phyloP scores from a whole-genome alignment of 2,329 filamentous ascomycete genomes.

The Microdochium bolleyi region DNA sequence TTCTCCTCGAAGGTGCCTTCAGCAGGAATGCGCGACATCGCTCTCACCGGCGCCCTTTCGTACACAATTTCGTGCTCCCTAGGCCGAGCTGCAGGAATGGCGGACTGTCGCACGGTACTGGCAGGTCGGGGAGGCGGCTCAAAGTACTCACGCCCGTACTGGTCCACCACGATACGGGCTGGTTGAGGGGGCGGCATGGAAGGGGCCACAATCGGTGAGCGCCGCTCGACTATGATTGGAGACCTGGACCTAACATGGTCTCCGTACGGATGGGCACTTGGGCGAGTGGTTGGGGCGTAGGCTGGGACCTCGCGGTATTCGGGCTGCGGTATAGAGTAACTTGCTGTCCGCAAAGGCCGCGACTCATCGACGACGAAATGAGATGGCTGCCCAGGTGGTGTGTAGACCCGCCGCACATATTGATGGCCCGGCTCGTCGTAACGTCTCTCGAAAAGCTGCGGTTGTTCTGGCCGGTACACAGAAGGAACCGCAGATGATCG shows the following conservation, averaged over 20 bases:
- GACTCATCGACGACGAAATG: conserved; percentile 28
- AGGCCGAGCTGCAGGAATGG: conserved; percentile 32
- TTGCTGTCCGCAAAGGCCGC: conserved; percentile 28
- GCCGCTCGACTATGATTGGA: conserved; percentile 32
- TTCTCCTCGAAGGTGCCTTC: conserved; percentile 41
- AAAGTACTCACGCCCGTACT: conserved; percentile 72
- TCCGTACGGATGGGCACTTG: conserved; percentile 38
- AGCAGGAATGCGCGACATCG: conserved; percentile 40
- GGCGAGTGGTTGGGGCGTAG: conserved; percentile 37
- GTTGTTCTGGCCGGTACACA: conserved; percentile 14
- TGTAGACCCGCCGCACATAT: conserved; percentile 27
- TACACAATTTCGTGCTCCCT: conserved; percentile 54
- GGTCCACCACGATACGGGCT: conserved; percentile 70
- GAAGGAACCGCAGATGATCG: conserved; percentile 18
- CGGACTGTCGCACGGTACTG: conserved; percentile 36
- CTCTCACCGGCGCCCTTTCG: conserved; percentile 51
- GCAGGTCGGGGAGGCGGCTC: conserved; percentile 39
- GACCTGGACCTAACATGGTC: conserved; percentile 42
- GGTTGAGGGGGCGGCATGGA: conserved; percentile 38
- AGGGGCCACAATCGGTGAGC: conserved; percentile 40
- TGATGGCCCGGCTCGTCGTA: conserved; percentile 12
- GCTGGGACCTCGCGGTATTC: conserved; percentile 30
- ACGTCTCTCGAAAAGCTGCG: background rate
- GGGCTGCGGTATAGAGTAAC: conserved; percentile 32
- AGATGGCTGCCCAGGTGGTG: conserved; percentile 25